Base-by-base conservation (phyloP, 495 filamentous ascomycete species). In the Penicilliopsis zonata region DNA sequence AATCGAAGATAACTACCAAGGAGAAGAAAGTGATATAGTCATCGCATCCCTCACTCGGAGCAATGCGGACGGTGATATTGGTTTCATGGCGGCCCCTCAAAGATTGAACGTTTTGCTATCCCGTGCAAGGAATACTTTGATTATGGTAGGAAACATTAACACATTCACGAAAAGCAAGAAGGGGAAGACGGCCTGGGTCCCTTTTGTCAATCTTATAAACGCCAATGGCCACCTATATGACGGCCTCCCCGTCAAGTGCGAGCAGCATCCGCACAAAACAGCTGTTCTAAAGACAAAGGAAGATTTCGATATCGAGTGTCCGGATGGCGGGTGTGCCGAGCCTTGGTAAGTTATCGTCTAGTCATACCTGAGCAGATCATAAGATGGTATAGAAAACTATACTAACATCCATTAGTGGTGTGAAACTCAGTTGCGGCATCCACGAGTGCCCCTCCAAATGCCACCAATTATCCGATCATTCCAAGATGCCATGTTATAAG, bases 1-100 rank as follows among this genome's bases (percentile, higher is more conserved):
- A 15, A 31, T 19, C n/a, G 18, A 26, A 78, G 80, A 86, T 43
- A 86, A 86, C 35, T 88, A 78, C 37, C 82, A 86, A 49, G 82
- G 82, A 2, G 81, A 88, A 40, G 82, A 88, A 36, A 79, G 72
- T 30, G 71, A 86, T 4, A 80, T 86, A 16, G 78, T 86, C 1
- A 63, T 88, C 20, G 74, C 53, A 0, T 72, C 69, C 1, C 48
- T 86, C 4, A 83, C 79, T 0, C 58, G 82, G 8, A 79, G 79
- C 46, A 88, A 86, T 40, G 37, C 51, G 1, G 34, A 36, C 0
- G 61, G 69, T 0, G 77, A 84, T 22, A 80, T 85, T 21, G 82
- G 82, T 1, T 88, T 88, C 52, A 82, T 88, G 76, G 38, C 62
- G 7, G 55, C 73, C 0, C 72, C 75, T 0, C 63, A 88, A 41